Percentiles rank a stretch among this genome's conserved stretches.
phyloP scores from a whole-genome alignment of 805 yeast genomes.

The Metschnikowia baotianmanensis region DNA sequence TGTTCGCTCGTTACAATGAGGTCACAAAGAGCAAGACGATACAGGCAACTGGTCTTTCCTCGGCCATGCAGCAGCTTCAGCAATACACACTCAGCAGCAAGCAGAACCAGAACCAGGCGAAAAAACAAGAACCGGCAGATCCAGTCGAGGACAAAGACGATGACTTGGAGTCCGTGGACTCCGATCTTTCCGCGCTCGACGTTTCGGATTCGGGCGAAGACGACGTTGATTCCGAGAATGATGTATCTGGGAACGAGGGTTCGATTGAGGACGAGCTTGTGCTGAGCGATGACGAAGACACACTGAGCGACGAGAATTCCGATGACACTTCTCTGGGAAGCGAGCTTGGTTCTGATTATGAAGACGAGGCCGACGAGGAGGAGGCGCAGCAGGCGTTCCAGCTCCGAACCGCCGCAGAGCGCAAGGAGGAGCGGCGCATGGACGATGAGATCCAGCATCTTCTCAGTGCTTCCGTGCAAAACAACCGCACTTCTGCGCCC shows the following conservation, averaged over 20 bases:
- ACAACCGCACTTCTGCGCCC: constrained; percentile 2
- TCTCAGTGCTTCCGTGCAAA: constrained; percentile 5
- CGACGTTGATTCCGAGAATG: constrained; percentile 1
- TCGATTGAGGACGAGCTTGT: constrained; percentile 13
- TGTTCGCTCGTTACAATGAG: constrained; percentile 31
- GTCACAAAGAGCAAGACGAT: constrained; percentile 28
- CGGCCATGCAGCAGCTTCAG: constrained; percentile 15
- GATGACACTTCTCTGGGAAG: constrained; percentile 16
- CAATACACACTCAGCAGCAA: constrained; percentile 5
- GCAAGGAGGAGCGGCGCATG: constrained; percentile 7
- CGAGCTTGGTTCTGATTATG: constrained; percentile 25
- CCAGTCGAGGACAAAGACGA: constrained; percentile 19
- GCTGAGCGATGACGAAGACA: constrained; percentile 1
- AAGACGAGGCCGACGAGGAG: constrained; percentile 23
- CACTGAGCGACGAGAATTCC: constrained; percentile 1
- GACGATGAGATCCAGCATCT: constrained; percentile 9
- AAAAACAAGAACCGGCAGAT: constrained; percentile 1
- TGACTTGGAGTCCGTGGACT: constrained; percentile 26
- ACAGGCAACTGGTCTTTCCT: constrained; percentile 30
- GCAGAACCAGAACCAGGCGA: neutral
- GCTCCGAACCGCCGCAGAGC: constrained; percentile 3
- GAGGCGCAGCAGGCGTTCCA: constrained; percentile 4
- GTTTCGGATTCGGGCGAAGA: constrained; percentile 11
- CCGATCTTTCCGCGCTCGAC: constrained; percentile 11
- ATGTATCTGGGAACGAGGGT: neutral